Conservation (phyloP, 108 stramenopile genomes). For the Skeletonema menzelii region DNA sequence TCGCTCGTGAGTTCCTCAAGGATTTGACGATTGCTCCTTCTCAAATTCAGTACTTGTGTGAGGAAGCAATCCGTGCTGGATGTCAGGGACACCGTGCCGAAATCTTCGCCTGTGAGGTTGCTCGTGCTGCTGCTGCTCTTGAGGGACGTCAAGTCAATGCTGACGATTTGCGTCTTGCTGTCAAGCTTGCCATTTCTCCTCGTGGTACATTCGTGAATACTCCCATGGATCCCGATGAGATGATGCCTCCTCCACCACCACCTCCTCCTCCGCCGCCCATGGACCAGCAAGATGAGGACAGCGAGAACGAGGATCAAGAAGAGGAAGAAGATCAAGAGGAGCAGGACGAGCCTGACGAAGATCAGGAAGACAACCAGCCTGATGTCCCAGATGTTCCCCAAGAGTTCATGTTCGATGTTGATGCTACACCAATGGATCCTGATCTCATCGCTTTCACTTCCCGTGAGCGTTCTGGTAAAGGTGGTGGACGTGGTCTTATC, state of each 20-base stretch:
- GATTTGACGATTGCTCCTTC: slow-evolving; percentile 79
- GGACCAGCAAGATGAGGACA: slow-evolving; percentile 77
- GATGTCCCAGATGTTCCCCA: slow-evolving; percentile 90
- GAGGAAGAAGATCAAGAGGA: slow-evolving; percentile 84
- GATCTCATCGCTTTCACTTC: slow-evolving; percentile 89
- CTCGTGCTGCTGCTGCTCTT: slow-evolving; percentile 89
- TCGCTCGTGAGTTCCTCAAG: slow-evolving; percentile 91
- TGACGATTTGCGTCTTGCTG: slow-evolving; percentile 89
- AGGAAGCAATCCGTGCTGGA: slow-evolving; percentile 94
- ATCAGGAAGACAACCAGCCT: slow-evolving; percentile 75
- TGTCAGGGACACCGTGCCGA: slow-evolving; percentile 97
- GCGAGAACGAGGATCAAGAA: slow-evolving; percentile 82
- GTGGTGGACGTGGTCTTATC: slow-evolving; percentile 94
- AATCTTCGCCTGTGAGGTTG: slow-evolving; percentile 93
- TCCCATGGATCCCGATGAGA: slow-evolving; percentile 80
- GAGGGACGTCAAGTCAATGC: slow-evolving; percentile 87
- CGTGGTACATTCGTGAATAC: slow-evolving; percentile 92
- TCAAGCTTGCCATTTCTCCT: slow-evolving; percentile 95
- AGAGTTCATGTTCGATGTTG: slow-evolving; percentile 99
- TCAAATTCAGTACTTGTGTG: slow-evolving; percentile 95
- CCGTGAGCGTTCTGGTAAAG: slow-evolving; percentile 86
- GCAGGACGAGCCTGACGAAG: slow-evolving; percentile 73
- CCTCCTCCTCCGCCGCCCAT: slow-evolving; percentile 90
- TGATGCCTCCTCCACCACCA: slow-evolving; percentile 87
- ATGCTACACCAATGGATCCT: slow-evolving; percentile 94